Base-by-base conservation (phyloP, 305 asterid species). In the Fraxinus greggii region DNA sequence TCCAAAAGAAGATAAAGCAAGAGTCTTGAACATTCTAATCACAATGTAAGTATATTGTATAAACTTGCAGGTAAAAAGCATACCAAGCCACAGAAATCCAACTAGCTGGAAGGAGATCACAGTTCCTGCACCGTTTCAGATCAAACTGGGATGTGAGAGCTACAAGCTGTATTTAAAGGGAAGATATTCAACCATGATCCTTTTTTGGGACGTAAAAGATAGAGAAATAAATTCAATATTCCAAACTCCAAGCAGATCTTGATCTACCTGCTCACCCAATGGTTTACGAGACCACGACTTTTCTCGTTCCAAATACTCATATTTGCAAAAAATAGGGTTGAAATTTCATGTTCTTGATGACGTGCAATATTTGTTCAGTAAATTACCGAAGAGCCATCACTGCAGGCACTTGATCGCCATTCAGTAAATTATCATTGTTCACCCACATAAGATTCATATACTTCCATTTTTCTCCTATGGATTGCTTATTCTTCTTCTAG, bases 51-150 rank as follows among this genome's bases (percentile, higher is more conserved):
- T 56, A n/a, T 17, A 45, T 75, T 7, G 7, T 17, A 4, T 17
- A 17, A 51, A 17, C n/a, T 51, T 17, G 73, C 70, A 29, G 4
- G 10, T 7, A 21, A 21, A 81, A 6, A 82, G 72, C 89, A 80
- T 85, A 95, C 98, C 99, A 95, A 75, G 99, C 97, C 31, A 95
- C 91, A 70, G 87, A 89, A 69, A 95, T 87, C 99, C 99, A 95
- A 83, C 99, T 95, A 29, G 92, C 42, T 17, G 96, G 95, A 70
- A 88, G 93, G 51, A 95, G 85, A 89, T 94, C 98, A 29, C 91
- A 90, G 89, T 98, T 95, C 90, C 85, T 89, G 84, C 65, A 87
- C 38, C 78, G 90, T 79, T 79, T 84, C 84, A 95, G 89, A 84
- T 86, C 95, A 1, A 67, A 69, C 81, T 82, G 86, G 72, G 94